Conservation (phyloP, 1,139 yeast species). For the Candida neerlandica region DNA sequence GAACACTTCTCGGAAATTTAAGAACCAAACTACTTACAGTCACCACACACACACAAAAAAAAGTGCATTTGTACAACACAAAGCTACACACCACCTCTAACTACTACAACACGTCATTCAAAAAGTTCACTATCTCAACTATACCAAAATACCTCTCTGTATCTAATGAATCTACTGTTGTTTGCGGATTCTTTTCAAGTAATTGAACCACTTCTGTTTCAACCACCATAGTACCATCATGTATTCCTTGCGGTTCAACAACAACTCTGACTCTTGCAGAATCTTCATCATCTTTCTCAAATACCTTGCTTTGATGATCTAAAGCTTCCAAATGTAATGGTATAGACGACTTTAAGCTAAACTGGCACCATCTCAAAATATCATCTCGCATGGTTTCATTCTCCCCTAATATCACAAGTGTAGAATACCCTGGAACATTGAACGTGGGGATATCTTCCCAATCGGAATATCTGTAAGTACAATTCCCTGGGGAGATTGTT, state of each 20-base stretch:
- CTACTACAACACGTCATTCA: slow-evolving; percentile 25
- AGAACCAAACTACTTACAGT: too few relatives aligned
- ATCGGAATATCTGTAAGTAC: slow-evolving; percentile 23
- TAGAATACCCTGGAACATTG: slow-evolving; percentile 25
- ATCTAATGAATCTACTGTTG: slow-evolving; percentile 19
- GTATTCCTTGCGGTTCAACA: slow-evolving; percentile 50
- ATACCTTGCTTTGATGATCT: slow-evolving; percentile 22
- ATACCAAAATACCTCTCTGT: slow-evolving; percentile 30
- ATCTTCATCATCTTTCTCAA: slow-evolving; percentile 16
- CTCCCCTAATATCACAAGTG: slow-evolving; percentile 42
- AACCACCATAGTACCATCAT: slow-evolving; percentile 38
- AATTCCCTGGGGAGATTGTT: slow-evolving; percentile 20
- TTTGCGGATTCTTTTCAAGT: slow-evolving; percentile 14
- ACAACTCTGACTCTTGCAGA: slow-evolving; percentile 23
- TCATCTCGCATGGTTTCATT: slow-evolving; percentile 49
- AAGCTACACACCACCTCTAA: neutral
- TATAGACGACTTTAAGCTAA: slow-evolving; percentile 33
- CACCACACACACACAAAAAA: too few relatives aligned
- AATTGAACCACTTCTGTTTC: slow-evolving; percentile 27
- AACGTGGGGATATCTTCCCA: slow-evolving; percentile 42
- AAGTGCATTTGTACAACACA: too few relatives aligned
- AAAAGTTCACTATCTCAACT: slow-evolving; percentile 27
- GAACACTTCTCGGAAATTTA: too few relatives aligned
- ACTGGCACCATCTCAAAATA: slow-evolving; percentile 37
- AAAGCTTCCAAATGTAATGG: slow-evolving; percentile 25